These are phyloP conservation scores for Phytomonas sp. DNA, from an alignment of 208 protist species.

Conservation along the genomic window DNA sequence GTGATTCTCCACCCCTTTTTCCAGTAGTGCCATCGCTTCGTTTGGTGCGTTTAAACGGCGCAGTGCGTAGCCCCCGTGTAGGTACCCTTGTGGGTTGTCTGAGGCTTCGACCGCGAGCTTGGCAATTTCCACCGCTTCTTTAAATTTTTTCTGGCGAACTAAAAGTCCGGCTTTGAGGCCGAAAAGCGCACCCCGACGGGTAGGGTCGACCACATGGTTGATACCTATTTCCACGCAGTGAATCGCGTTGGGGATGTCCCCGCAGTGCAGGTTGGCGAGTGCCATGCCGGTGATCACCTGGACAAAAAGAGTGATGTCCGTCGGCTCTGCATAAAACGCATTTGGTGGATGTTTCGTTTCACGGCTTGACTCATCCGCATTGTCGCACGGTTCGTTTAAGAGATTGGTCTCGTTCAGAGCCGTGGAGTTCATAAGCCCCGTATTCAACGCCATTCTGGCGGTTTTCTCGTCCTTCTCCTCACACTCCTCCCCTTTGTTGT, in stretches of 20 bases:
- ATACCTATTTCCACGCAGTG: slow-evolving; percentile 67
- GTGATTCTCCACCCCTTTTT: slow-evolving; percentile 48
- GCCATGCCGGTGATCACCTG: slow-evolving; percentile 72
- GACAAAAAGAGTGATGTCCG: slow-evolving; percentile 77
- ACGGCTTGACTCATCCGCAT: no score
- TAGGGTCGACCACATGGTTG: slow-evolving; percentile 44
- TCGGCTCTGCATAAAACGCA: slow-evolving; percentile 33
- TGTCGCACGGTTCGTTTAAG: no score
- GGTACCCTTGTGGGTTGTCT: slow-evolving; percentile 70
- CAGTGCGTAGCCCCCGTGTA: slow-evolving; percentile 74
- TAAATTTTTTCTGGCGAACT: slow-evolving; percentile 60
- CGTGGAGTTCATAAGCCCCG: no score
- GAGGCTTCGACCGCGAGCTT: slow-evolving; percentile 51
- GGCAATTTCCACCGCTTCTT: slow-evolving; percentile 52
- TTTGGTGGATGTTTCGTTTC: background rate
- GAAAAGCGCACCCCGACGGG: slow-evolving; percentile 64
- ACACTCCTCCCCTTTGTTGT: background rate
- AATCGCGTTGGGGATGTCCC: slow-evolving; percentile 62
- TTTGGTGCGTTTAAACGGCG: slow-evolving; percentile 31
- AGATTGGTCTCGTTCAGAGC: no score
- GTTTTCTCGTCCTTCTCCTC: background rate
- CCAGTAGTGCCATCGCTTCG: slow-evolving; percentile 56
- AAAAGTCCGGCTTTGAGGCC: slow-evolving; percentile 77
- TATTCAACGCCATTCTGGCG: background rate
- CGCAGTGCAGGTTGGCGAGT: slow-evolving; percentile 74